phyloP scores from a whole-genome alignment of 192 early-diverging fungal genomes.

The Backusella australiensis region DNA sequence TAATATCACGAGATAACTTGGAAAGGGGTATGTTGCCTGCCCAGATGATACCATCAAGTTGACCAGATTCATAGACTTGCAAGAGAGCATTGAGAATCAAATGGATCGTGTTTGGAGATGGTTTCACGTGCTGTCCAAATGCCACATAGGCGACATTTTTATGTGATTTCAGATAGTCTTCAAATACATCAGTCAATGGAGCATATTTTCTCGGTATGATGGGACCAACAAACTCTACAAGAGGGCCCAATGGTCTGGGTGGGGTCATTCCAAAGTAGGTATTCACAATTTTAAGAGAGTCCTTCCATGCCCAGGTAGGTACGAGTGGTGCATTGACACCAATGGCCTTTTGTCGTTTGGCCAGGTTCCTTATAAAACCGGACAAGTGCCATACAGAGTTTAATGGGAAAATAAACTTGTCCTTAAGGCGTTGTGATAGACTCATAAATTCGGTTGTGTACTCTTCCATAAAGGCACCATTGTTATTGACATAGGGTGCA shows the following conservation, averaged over 20 bases:
- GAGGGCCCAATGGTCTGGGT: constrained; percentile 18
- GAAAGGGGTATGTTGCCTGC: background rate
- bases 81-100: constrained; percentile 22
- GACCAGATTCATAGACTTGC: constrained; percentile 11
- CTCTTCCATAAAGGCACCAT: background rate
- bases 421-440: background rate
- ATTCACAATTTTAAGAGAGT: constrained; percentile 22
- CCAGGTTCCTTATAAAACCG: background rate
- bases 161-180: constrained; percentile 23
- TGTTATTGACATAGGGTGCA: background rate
- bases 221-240: constrained; percentile 33
- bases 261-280: constrained; percentile 17
- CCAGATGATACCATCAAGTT: constrained; percentile 39
- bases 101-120: background rate
- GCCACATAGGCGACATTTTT: constrained; percentile 26
- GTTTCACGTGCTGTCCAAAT: constrained; percentile 24
- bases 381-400: background rate
- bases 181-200: background rate
- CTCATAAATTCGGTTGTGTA: no score
- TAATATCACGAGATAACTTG: background rate
- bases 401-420: background rate
- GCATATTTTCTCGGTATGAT: constrained; percentile 25
- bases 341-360: background rate
- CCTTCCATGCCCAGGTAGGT: background rate
- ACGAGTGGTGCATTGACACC: background rate